Base-by-base conservation (phyloP, 768 basidiomycete genomes). In the Amyloporia xantha region DNA sequence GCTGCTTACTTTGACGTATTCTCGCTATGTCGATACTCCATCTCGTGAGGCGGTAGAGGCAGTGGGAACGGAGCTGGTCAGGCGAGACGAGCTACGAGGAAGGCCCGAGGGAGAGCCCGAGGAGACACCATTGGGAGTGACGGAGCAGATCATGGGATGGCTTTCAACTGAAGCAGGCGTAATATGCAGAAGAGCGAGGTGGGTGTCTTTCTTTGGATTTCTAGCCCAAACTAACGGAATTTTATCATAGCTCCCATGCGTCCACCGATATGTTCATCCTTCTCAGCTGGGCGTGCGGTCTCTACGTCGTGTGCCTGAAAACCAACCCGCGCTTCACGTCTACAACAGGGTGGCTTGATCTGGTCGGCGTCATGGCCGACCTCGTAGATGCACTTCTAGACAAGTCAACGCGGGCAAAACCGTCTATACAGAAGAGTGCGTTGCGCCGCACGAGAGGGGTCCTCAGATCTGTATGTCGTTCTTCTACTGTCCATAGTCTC, bases 91-190 rank as follows among this genome's bases (percentile, higher is more conserved):
- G 50, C 50, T 70, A n/a, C 68, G 73, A 9, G 76, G 71, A 9
- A 65, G 66, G 6, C 59, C 66, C 12, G 62, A 69, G 20, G 75
- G 67, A 12, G 58, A 69, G 20, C 57, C 57, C 7, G 69, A 68
- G 24, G 74, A 74, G 50, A 66, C 62, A 17, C 78, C 73, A 54
- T 60, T 81, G 13, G 84, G 84, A 27, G 74, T 87, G 2, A 64
- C 78, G 17, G 84, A 89, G 57, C 77, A 84, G 57, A 75, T 92
- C 13, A 64, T 91, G 28, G 86, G 77, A 37, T 94, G 90, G 89
- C 68, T 90, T 6, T 72, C 77, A 5, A 72, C 73, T 39, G 89
- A 95, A 61, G 79, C 81, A 1, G 72, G 73, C 3, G 75, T 71
- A 40, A 69, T 84, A 17, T 67, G 77, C 2, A 83, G 78, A 57